Evolutionary conservation across 1,139 yeast species (phyloP).

Genomic region (Hansenula sp.): DNA sequence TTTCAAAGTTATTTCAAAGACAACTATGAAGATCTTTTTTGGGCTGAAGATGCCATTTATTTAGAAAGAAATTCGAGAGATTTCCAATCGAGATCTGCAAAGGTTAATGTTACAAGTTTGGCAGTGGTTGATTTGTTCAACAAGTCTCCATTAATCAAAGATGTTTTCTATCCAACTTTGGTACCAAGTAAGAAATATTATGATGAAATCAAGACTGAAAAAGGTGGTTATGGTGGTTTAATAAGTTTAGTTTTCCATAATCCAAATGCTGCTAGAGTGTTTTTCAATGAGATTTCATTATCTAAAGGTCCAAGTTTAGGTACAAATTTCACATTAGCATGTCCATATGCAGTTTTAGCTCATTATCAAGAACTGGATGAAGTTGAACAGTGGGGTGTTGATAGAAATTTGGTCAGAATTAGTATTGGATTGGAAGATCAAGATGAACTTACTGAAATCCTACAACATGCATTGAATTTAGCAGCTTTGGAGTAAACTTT

Average conservation of each 20-base stretch:
- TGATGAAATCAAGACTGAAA: slow-evolving; percentile 61
- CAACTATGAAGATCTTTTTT: slow-evolving; percentile 66
- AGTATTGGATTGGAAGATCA: slow-evolving; percentile 79
- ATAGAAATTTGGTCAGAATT: slow-evolving; percentile 71
- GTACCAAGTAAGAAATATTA: slow-evolving; percentile 54
- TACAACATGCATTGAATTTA: slow-evolving; percentile 48
- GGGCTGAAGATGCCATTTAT: slow-evolving; percentile 94
- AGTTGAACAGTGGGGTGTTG: slow-evolving; percentile 83
- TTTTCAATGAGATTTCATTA: slow-evolving; percentile 70
- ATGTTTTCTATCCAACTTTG: slow-evolving; percentile 67
- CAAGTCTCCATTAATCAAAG: slow-evolving; percentile 42
- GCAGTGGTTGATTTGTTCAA: slow-evolving; percentile 38
- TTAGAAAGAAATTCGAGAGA: slow-evolving; percentile 93
- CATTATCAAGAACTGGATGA: slow-evolving; percentile 84
- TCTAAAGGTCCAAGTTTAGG: slow-evolving; percentile 96
- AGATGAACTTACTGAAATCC: slow-evolving; percentile 41
- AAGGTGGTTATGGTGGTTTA: slow-evolving; percentile 93
- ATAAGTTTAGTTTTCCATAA: slow-evolving; percentile 72
- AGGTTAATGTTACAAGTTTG: slow-evolving; percentile 65
- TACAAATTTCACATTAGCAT: slow-evolving; percentile 86
- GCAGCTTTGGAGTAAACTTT: slow-evolving; percentile 26
- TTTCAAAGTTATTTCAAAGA: slow-evolving; percentile 52
- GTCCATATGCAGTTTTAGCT: slow-evolving; percentile 89
- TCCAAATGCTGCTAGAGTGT: slow-evolving; percentile 62
- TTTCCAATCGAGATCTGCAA: slow-evolving; percentile 63